Conservation (phyloP, 2,329 filamentous ascomycete genomes). For the Alternaria longipes region DNA sequence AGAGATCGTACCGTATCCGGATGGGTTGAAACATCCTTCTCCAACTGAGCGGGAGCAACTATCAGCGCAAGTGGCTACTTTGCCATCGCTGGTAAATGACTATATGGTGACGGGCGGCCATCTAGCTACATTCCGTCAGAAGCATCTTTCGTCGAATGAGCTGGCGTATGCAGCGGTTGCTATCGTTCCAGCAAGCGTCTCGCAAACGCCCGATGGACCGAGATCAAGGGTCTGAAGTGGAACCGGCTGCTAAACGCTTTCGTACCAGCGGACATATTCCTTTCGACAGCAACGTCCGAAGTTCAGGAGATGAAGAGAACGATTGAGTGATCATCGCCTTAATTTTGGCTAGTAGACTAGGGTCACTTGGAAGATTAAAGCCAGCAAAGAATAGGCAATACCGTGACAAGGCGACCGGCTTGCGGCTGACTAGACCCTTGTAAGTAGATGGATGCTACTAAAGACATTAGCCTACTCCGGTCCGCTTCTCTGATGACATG, state of each 20-base stretch:
- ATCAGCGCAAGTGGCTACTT: neutral
- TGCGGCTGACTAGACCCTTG: too few relatives aligned
- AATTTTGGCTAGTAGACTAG: too few relatives aligned
- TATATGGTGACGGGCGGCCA: neutral
- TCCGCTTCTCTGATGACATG: too few relatives aligned
- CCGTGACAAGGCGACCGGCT: too few relatives aligned
- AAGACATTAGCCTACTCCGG: too few relatives aligned
- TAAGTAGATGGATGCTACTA: too few relatives aligned
- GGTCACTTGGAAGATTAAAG: too few relatives aligned
- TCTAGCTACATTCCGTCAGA: neutral
- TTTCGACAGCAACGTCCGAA: neutral
- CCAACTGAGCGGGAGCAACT: neutral
- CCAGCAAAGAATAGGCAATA: too few relatives aligned
- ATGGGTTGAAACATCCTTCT: slow-evolving; percentile 2
- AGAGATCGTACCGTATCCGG: neutral
- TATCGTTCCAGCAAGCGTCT: neutral
- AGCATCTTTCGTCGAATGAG: neutral
- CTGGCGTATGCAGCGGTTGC: neutral
- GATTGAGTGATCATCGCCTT: neutral
- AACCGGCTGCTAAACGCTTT: neutral
- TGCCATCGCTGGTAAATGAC: neutral
- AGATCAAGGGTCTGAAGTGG: neutral
- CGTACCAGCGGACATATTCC: too few relatives aligned
- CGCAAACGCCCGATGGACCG: neutral
- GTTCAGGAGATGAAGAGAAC: neutral